Percentiles rank a stretch among this genome's conserved stretches.
Evolutionary conservation across 1,284 basidiomycete species (phyloP).

Genomic region (Trametes hirsuta): DNA sequence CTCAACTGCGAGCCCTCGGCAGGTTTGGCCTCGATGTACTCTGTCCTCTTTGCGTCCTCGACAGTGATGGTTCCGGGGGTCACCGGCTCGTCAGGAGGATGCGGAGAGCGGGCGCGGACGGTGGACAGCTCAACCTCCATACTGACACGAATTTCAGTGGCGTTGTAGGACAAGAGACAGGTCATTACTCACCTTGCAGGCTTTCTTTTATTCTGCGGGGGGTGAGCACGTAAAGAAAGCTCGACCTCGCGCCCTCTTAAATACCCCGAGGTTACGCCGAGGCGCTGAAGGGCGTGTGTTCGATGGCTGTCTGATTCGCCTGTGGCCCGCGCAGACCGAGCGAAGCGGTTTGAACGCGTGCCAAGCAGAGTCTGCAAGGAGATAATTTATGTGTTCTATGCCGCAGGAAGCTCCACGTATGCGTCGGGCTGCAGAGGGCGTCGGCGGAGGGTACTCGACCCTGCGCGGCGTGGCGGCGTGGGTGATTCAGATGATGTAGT

Average conservation of each 20-base stretch:
- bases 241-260: background rate
- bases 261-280: slow-evolving; percentile 3
- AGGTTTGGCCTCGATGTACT: background rate
- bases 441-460: background rate
- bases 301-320: background rate
- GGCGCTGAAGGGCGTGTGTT: background rate
- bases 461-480: background rate
- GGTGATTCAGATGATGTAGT: slow-evolving; percentile 3
- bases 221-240: background rate
- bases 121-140: slow-evolving; percentile 17
- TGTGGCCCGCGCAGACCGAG: background rate
- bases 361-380: background rate
- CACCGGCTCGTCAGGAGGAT: slow-evolving; percentile 12
- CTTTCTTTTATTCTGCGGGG: background rate
- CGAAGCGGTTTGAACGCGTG: background rate
- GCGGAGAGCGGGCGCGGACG: slow-evolving; percentile 18
- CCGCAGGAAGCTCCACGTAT: slow-evolving; percentile 15
- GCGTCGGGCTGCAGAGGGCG: background rate
- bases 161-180: background rate
- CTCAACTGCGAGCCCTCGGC: slow-evolving; percentile 3
- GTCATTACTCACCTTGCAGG: background rate
- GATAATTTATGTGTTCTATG: background rate
- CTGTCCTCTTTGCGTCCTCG: slow-evolving; percentile 1
- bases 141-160: background rate
- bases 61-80: background rate